A percentile compares a stretch with the other conserved stretches of the same genome.
These are phyloP conservation scores for Barnettozyma botsteinii DNA, from an alignment of 805 yeast species.

Conservation along the genomic window DNA sequence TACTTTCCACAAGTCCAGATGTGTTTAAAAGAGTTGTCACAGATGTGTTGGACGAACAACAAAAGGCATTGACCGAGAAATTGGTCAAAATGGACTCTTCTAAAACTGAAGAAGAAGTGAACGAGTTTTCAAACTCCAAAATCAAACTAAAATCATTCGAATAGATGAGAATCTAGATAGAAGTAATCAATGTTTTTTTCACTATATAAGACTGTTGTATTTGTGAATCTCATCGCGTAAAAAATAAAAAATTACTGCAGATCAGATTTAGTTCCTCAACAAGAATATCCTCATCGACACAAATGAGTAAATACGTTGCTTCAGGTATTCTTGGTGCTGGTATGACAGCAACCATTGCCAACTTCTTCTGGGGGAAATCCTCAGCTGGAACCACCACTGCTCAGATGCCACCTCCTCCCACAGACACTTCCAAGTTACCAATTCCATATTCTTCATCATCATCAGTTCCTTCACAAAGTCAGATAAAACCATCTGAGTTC, in stretches of 20 bases:
- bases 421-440: slow-evolving; percentile 7
- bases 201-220: too few relatives aligned
- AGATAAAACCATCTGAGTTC: slow-evolving; percentile 69
- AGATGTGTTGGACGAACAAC: slow-evolving; percentile 32
- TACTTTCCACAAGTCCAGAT: slow-evolving; percentile 39
- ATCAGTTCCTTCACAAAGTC: slow-evolving; percentile 20
- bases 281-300: background rate
- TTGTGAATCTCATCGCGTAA: slow-evolving; percentile 1
- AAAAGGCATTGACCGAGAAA: slow-evolving; percentile 36
- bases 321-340: slow-evolving; percentile 27
- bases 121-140: slow-evolving; percentile 26
- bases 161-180: slow-evolving; percentile 1
- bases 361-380: slow-evolving; percentile 29
- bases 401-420: background rate
- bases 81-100: slow-evolving; percentile 34
- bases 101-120: slow-evolving; percentile 11
- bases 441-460: slow-evolving; percentile 6
- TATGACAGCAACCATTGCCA: slow-evolving; percentile 29
- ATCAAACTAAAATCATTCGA: slow-evolving; percentile 50
- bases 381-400: slow-evolving; percentile 8
- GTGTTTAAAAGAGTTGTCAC: slow-evolving; percentile 45
- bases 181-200: background rate
- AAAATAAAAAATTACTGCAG: background rate
- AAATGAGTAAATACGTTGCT: slow-evolving; percentile 22
- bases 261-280: background rate